Evolutionary conservation across 2,329 filamentous ascomycete genomes (phyloP), one percentile per base, ranked within the genome.

Genomic region (Tolypocladium paradoxum): DNA sequence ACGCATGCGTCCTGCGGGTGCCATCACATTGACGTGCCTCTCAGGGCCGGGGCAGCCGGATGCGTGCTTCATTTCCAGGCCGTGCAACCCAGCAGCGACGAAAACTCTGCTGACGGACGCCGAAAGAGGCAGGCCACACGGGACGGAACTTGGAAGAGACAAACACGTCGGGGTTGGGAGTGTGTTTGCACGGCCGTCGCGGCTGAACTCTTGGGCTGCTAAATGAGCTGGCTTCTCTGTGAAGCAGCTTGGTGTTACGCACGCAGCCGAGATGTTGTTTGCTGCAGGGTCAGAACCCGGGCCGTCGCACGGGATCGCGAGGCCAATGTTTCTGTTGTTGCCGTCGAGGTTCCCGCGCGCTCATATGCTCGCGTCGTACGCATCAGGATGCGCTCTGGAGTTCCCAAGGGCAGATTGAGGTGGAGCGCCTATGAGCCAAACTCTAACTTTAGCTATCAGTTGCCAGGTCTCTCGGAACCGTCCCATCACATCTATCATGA

Each of bases 21-120:
- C 31, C 48, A 49, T 29, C 33, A 36, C 33, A n/a, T 4, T 8
- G 34, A n/a, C 22, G 18, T 49, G 48, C 33, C 48, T 18, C 31
- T 37, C 48, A 27, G 14, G 20, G 33, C 6, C 40, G 12, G 22
- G 8, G 48, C 22, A 24, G 22, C 16, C 12, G n/a, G 29, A 18
- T 22, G 37, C 37, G 6, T 27, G 51, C 37, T 14, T 53, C 47
- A 53, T 49, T 53, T 49, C 51, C 51, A 31, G 37, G 36, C 16
- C 20, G 35, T 46, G 45, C 18, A 34, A 27, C n/a, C 33, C 35
- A 29, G 24, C 24, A 22, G 38, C 27, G 24, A 24, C 6, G 14
- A 9, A 12, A 27, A 49, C 18, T 46, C 46, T 49, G n/a, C 4
- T 34, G 38, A 22, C 37, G 12, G 20, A 9, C 31, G 20, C 37